A percentile compares a stretch with the other conserved stretches of the same genome.
Conservation (phyloP, 441 rosid species). For the Erysimum pusillum region DNA sequence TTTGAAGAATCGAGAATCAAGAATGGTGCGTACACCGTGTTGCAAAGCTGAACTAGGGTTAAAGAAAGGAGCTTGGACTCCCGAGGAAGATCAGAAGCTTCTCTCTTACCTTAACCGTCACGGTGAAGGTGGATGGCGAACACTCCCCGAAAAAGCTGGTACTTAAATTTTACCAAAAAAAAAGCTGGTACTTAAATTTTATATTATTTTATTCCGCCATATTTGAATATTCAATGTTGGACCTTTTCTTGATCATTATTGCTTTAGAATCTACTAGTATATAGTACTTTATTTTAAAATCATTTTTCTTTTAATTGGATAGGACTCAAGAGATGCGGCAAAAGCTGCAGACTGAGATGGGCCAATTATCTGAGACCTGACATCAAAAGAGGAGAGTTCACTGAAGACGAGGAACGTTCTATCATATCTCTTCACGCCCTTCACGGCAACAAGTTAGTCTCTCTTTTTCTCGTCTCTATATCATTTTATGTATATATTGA, state of each 20-base stretch:
- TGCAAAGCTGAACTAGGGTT: conserved; percentile 54
- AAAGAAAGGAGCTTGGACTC: conserved; percentile 66
- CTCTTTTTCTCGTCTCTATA: neutral
- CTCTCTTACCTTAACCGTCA: conserved; percentile 53
- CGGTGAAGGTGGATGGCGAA: conserved; percentile 69
- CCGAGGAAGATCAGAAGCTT: conserved; percentile 59
- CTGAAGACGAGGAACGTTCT: conserved; percentile 55
- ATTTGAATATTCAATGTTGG: conserved; percentile 42
- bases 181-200: too few species aligned
- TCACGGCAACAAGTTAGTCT: conserved; percentile 60
- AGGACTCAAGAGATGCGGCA: conserved; percentile 68
- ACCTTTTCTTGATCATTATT: conserved; percentile 25
- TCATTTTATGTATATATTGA: neutral
- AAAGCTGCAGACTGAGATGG: conserved; percentile 68
- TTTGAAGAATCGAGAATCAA: conserved; percentile 6
- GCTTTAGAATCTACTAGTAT: neutral
- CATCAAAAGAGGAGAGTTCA: conserved; percentile 67
- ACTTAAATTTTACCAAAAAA: neutral
- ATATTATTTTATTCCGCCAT: conserved; percentile 1
- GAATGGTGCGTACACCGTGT: conserved; percentile 61
- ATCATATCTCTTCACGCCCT: conserved; percentile 65
- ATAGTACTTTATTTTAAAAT: neutral
- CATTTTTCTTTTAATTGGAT: neutral
- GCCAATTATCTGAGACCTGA: conserved; percentile 64
- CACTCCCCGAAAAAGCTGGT: conserved; percentile 66